Percentiles rank a stretch among this genome's conserved stretches.
Evolutionary conservation across 441 rosid genomes (phyloP).

Genomic region (Erysimum pusillum): DNA sequence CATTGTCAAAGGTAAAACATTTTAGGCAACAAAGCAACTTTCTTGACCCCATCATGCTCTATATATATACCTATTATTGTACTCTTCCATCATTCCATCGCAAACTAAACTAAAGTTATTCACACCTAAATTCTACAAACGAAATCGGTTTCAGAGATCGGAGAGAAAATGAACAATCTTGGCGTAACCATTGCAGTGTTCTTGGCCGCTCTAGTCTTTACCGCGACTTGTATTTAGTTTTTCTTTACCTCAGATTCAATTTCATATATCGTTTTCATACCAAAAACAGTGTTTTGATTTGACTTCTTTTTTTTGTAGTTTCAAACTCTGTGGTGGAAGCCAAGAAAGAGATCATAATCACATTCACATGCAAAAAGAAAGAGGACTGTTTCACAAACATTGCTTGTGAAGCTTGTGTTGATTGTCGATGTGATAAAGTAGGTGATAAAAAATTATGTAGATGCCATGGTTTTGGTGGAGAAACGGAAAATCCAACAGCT

Average conservation of each 20-base stretch:
- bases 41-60: not conserved
- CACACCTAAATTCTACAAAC: not conserved
- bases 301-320: not conserved
- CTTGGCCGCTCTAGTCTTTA: conserved; percentile 20
- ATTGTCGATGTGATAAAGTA: conserved; percentile 35
- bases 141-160: not conserved
- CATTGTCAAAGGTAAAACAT: not conserved
- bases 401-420: conserved; percentile 32
- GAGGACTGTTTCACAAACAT: conserved; percentile 27
- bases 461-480: conserved; percentile 32
- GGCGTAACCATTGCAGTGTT: conserved; percentile 8
- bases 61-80: not conserved
- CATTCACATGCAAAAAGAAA: conserved; percentile 21
- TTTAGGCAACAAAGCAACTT: not conserved
- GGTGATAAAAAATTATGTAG: conserved; percentile 27
- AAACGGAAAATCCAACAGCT: not conserved
- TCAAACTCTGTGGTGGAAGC: conserved; percentile 6
- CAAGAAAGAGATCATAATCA: conserved; percentile 1
- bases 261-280: not conserved
- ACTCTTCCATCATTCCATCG: not conserved
- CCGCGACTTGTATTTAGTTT: conserved; percentile 2
- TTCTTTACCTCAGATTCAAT: not conserved
- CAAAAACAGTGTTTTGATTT: not conserved
- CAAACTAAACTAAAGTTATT: conserved; percentile 13
- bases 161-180: conserved; percentile 29